Evolutionary conservation across 176 grass and related monocot genomes (phyloP), one percentile per base, ranked within the genome.

Genomic region (Triticum aestivum): DNA sequence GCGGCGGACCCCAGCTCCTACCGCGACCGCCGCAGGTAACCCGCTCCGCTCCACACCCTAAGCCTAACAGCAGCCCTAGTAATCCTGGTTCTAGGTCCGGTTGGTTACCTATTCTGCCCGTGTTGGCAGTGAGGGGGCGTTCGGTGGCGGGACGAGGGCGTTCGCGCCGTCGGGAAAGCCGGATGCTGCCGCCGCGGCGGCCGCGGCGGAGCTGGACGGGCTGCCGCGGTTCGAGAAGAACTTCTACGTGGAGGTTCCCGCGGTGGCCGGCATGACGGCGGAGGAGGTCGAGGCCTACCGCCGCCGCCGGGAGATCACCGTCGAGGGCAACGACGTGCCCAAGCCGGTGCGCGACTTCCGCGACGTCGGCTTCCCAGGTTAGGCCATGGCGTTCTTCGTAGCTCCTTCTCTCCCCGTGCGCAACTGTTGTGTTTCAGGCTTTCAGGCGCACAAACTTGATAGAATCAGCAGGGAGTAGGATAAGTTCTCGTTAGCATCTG

Each of bases 191-290:
- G 80, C 82, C 1, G 83, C 87, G 5, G 79, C 94, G 11, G 94
- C 91, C 12, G 83, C 89, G 63, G 80, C 95, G 18, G 97, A 92
- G 38, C 87, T 99, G 61, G 94, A 99, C 41, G 97, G 90, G 80
- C 86, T 99, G 85, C 90, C 92, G 21, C 90, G 87, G 11, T 99
- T 96, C 75, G 97, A 96, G 73, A 99, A 99, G 85, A 99, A 99
- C 82, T 99, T 99, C 92, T 96, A 94, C 14, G 89, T 96, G 77
- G 97, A 99, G 89, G 86, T 94, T 2, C 87, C 87, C 12, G 68
- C 94, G 33, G 94, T 99, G 61, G 84, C 82, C 56, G 59, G 82
- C 49, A 96, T 99, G 97, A 94, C 92, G 54, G 85, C 80, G 71
- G 84, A 89, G 35, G 97, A 99, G 64, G 89, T 96, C 5, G 92